Percentiles rank a stretch among this genome's conserved stretches.
Conservation (phyloP, 1,284 basidiomycete genomes). For the Cryptococcus sp. region DNA sequence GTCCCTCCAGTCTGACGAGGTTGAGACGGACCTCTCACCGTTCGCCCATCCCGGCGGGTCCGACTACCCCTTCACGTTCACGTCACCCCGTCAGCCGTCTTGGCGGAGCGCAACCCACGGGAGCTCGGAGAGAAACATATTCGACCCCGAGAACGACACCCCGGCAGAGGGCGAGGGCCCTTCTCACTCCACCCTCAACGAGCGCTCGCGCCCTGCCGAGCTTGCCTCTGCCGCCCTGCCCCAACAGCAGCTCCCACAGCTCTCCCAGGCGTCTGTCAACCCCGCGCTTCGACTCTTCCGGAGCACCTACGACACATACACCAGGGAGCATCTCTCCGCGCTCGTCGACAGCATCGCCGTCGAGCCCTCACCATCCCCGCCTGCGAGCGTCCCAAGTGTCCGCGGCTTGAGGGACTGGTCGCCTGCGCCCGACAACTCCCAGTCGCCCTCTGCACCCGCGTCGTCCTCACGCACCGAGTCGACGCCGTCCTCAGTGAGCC, state of each 20-base stretch:
- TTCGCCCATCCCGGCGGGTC: slow-evolving; percentile 42
- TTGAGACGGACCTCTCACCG: slow-evolving; percentile 44
- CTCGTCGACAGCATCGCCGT: slow-evolving; percentile 84
- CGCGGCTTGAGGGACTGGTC: slow-evolving; percentile 23
- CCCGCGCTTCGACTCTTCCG: slow-evolving; percentile 79
- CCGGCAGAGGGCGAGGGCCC: slow-evolving; percentile 13
- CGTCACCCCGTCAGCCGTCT: slow-evolving; percentile 52
- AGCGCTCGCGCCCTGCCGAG: not conserved
- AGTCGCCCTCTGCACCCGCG: slow-evolving; percentile 3
- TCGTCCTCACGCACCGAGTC: slow-evolving; percentile 9
- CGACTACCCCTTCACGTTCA: slow-evolving; percentile 71
- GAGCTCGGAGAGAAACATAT: slow-evolving; percentile 3
- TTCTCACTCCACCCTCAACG: slow-evolving; percentile 17
- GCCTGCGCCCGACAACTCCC: slow-evolving; percentile 5
- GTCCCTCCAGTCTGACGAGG: slow-evolving; percentile 16
- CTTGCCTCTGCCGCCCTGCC: not conserved
- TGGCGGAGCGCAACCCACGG: slow-evolving; percentile 12
- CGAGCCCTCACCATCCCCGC: slow-evolving; percentile 61
- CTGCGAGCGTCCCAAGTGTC: slow-evolving; percentile 21
- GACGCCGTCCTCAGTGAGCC: slow-evolving; percentile 10
- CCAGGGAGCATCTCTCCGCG: slow-evolving; percentile 82
- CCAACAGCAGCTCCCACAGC: not conserved
- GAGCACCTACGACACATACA: slow-evolving; percentile 84
- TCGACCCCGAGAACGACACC: slow-evolving; percentile 11
- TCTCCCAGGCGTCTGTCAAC: slow-evolving; percentile 49